These are phyloP conservation scores for Clarireedia monteithiana DNA, from an alignment of 2,329 filamentous ascomycete genomes.

Conservation along the genomic window DNA sequence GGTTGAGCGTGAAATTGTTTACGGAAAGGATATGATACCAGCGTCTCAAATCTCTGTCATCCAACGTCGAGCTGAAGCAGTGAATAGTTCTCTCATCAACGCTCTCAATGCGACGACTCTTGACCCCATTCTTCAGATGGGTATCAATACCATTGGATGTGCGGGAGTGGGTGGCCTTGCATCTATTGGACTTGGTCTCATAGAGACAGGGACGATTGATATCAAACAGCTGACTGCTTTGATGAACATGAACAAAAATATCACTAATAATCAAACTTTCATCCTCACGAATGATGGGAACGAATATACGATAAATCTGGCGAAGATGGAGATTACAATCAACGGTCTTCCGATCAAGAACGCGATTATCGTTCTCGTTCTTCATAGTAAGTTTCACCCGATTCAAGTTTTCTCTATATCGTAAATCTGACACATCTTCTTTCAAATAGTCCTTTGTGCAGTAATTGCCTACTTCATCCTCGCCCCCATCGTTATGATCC, in stretches of 20 bases:
- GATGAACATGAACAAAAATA: neutral
- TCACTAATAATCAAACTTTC: constrained; percentile 6
- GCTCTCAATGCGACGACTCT: neutral
- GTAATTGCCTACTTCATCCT: neutral
- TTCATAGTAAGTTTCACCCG: neutral
- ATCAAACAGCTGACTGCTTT: neutral
- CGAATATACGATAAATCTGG: constrained; percentile 1
- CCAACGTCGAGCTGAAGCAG: neutral
- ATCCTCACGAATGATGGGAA: constrained; percentile 3
- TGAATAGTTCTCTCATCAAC: neutral
- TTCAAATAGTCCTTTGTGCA: neutral
- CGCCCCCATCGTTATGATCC: neutral
- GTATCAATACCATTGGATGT: constrained; percentile 6
- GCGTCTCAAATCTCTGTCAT: neutral
- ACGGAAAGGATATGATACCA: neutral
- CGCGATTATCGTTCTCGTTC: neutral
- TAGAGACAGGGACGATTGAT: neutral
- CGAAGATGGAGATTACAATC: neutral
- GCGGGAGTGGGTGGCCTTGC: constrained; percentile 5
- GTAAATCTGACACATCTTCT: neutral
- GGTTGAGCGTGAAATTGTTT: neutral
- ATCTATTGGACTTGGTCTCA: neutral
- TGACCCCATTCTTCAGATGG: constrained; percentile 8
- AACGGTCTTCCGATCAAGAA: neutral
- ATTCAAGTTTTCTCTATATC: neutral